Base-by-base conservation (phyloP, 805 yeast genomes). In the Spathaspora sp. region DNA sequence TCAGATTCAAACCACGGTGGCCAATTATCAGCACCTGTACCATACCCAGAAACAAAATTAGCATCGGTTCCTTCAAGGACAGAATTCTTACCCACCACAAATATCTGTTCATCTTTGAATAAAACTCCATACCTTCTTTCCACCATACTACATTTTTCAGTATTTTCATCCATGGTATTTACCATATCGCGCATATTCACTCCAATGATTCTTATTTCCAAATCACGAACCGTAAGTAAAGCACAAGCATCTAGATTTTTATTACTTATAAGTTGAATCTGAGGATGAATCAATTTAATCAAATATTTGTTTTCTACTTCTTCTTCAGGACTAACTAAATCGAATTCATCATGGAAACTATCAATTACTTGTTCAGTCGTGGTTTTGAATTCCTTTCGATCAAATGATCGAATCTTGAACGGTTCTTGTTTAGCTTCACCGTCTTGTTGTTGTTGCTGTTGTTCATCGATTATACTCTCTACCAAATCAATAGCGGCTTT, bases 1-100 rank as follows among this genome's bases (percentile, higher is more conserved):
- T 89, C 96, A 47, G 78, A 64, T 5, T 90, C 90, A 35, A 91
- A 67, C 90, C 96, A 92, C 0, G 96, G 96, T 1, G 97, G 97
- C 97, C 97, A 91, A 17, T 70, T 47, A 42, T 46, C 68, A 14
- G 67, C 60, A 6, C 62, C 67, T 1, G 92, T 89, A 60, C 85
- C 86, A 2, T 77, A 72, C 8, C 69, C 70, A 14, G 68, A 65
- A 43, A 79, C 77, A 57, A 79, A 76, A 31, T 76, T 72, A 8
- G 62, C 55, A 26, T 57, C 54, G 16, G 65, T 65, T 16, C 44
- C 43, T 35, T 20, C 35, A 7, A 49, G 43, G 12, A 49, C 46
- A 12, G 49, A 50, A 12, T 61, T 68, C 47, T 75, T 70, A 28
- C 74, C 72, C 45, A 84, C 66, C 1, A 81, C 81, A 54, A 80